Evolutionary conservation across 495 filamentous ascomycete species (phyloP).

Genomic region (Hypoxylon intermedium): DNA sequence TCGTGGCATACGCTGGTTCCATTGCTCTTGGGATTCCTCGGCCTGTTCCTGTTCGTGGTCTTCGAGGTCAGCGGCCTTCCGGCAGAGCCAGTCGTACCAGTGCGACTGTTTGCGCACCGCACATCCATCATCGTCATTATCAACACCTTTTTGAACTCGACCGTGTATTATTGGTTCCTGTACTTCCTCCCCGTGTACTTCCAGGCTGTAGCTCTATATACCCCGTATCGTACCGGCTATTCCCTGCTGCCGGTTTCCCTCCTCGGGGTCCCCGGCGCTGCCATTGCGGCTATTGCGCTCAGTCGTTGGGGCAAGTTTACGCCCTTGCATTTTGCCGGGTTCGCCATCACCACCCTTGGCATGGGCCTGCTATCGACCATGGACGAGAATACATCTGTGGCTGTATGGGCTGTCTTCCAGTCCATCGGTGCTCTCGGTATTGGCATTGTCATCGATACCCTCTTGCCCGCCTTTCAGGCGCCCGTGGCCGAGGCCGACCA

Average conservation of each 20-base stretch:
- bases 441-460: constrained; percentile 41
- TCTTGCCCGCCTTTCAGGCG: constrained; percentile 50
- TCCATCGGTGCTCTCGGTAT: constrained; percentile 32
- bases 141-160: constrained; percentile 27
- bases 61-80: constrained; percentile 21
- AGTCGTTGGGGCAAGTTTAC: constrained; percentile 51
- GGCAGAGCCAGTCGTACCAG: constrained; percentile 37
- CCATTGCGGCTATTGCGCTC: constrained; percentile 43
- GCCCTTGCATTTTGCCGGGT: constrained; percentile 48
- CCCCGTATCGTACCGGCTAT: constrained; percentile 44
- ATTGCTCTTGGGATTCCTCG: constrained; percentile 36
- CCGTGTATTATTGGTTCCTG: constrained; percentile 40
- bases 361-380: constrained; percentile 51
- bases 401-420: constrained; percentile 39
- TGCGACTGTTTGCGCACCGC: constrained; percentile 33
- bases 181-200: constrained; percentile 60
- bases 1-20: constrained; percentile 41
- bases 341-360: constrained; percentile 47
- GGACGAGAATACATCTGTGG: constrained; percentile 35
- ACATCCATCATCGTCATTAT: constrained; percentile 29
- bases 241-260: constrained; percentile 46
- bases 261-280: constrained; percentile 40
- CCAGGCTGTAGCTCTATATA: constrained; percentile 44
- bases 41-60: constrained; percentile 30
- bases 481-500: constrained; percentile 44